A percentile compares a stretch with the other conserved stretches of the same genome.
Evolutionary conservation across 306 rosid species (phyloP).

Genomic region (Elaeagnus macrophylla): DNA sequence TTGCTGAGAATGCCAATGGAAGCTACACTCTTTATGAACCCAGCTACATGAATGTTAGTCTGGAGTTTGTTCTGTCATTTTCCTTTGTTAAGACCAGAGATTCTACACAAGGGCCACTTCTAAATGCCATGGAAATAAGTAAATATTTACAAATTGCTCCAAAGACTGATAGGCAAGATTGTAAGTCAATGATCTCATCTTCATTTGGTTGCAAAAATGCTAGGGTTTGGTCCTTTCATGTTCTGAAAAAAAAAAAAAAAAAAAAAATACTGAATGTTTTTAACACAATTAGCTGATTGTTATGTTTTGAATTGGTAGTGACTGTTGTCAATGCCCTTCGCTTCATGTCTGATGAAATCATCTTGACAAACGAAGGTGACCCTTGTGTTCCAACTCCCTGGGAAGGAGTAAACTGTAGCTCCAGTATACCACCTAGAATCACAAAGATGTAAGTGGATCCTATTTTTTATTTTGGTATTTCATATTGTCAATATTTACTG

Average conservation of each 20-base stretch:
- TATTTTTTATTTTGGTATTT: constrained; percentile 10
- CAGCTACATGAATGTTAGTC: constrained; percentile 83
- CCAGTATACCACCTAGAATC: constrained; percentile 49
- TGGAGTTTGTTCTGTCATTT: constrained; percentile 78
- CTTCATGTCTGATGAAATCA: constrained; percentile 37
- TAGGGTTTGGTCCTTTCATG: background rate
- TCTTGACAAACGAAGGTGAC: constrained; percentile 60
- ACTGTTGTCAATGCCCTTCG: constrained; percentile 38
- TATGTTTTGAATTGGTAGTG: constrained; percentile 37
- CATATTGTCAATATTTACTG: constrained; percentile 8
- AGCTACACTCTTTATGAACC: constrained; percentile 90
- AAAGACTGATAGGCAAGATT: constrained; percentile 58
- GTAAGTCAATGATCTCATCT: constrained; percentile 39
- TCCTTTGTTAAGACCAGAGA: constrained; percentile 63
- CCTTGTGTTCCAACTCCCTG: constrained; percentile 85
- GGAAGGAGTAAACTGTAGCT: constrained; percentile 82
- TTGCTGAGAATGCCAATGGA: constrained; percentile 93
- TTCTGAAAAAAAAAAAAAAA: background rate
- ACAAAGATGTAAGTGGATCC: constrained; percentile 52
- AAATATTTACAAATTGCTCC: constrained; percentile 49
- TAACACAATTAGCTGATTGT: constrained; percentile 17
- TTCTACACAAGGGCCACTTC: constrained; percentile 73
- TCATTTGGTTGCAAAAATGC: constrained; percentile 1
- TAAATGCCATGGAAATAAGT: constrained; percentile 85
- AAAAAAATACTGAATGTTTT: constrained; percentile 4